Evolutionary conservation across 768 basidiomycete species (phyloP), one percentile per base, ranked within the genome.

Genomic region (Kwoniella dendrophila): DNA sequence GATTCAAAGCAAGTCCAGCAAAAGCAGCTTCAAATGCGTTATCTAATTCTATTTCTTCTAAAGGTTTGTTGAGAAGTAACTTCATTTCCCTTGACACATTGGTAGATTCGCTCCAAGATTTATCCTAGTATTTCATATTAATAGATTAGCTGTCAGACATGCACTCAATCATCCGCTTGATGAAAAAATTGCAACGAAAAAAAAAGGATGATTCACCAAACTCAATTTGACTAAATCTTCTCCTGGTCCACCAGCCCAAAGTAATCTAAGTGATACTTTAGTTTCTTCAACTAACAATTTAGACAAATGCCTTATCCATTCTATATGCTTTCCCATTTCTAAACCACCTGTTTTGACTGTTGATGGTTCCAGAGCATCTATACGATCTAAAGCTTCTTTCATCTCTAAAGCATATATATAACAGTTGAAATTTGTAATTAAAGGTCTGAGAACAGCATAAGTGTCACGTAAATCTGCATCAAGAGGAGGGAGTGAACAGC

Each of bases 191-290:
- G n/a, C n/a, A n/a, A n/a, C n/a, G n/a, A 12, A 18, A 40, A 22
- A n/a, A 41, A 14, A 29, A n/a, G 18, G 3, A 3, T 26, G 14
- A 40, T 52, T 45, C 52, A 61, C 59, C 45, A 61, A 36, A 18
- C 59, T 61, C 16, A 50, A 20, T 14, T 44, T 43, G 29, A 61
- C 36, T 12, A 53, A 32, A 4, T 55, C 51, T 22, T 54, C 54
- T 3, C 59, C 59, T 8, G 59, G 52, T 18, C 59, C 59, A 61
- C 41, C 48, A 27, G 59, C 59, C 50, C 51, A 61, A 11, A 54
- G 32, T 32, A 61, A 22, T 33, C 59, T 45, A 24, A 52, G 2
- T 11, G 34, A 54, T 14, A 61, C 10, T 38, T 24, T 44, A 1
- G 52, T 38, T 34, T 61, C 52, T 24, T 53, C 18, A 29, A 45